Percentiles rank a stretch among this genome's conserved stretches.
These are phyloP conservation scores for Chlorophyllum brunneum DNA, from an alignment of 768 basidiomycete species.

Conservation along the genomic window DNA sequence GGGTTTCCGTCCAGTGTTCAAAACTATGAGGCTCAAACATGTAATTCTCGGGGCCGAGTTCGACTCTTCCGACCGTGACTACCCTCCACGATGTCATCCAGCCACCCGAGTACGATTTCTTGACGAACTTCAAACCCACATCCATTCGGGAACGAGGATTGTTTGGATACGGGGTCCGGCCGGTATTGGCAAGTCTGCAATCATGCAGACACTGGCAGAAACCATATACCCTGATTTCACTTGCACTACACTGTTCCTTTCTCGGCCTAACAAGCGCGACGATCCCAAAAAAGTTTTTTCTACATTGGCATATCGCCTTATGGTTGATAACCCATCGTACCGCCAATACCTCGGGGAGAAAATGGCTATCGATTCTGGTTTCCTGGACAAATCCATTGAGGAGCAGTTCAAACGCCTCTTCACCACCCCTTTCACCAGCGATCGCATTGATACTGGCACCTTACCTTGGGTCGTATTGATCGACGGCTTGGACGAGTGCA, in stretches of 20 bases:
- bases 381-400: no score
- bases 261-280: not conserved
- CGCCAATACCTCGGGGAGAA: no score
- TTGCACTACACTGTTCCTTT: not conserved
- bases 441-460: not conserved
- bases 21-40: not conserved
- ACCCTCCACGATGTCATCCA: not conserved
- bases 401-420: no score
- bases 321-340: no score
- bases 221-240: not conserved
- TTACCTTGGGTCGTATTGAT: not conserved
- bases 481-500: constrained; percentile 1
- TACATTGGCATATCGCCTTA: no score
- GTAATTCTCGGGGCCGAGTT: not conserved
- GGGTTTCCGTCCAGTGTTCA: not conserved
- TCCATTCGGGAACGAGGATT: not conserved
- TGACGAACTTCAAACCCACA: not conserved
- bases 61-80: not conserved
- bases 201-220: not conserved
- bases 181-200: not conserved
- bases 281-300: no score
- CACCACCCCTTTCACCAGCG: no score
- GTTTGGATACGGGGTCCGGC: not conserved
- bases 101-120: not conserved
- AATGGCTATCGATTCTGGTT: no score